Evolutionary conservation across 495 filamentous ascomycete species (phyloP), one percentile per base, ranked within the genome.

Genomic region (Rostrohypoxylon terebratum): DNA sequence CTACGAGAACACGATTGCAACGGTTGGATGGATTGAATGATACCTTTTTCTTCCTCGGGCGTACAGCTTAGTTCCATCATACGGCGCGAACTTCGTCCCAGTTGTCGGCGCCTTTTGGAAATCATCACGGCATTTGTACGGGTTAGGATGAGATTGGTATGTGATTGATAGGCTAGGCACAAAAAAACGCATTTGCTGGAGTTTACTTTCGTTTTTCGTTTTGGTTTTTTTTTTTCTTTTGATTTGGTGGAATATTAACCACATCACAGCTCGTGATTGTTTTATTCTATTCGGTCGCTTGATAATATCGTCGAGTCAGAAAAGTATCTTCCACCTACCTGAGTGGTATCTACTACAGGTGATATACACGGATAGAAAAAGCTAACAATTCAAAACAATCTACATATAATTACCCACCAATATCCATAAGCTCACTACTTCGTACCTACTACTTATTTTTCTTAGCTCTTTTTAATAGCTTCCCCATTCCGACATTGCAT

Each of bases 1-100:
- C 40, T 59, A 72, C 50, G 63, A 72, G 66, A 42, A 68, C 23
- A 74, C 59, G 69, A 60, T 63, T 59, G 60, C 38, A 63, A 73
- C 50, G 62, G 70, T 61, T 64, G 60, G 69, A 75, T 62, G 38
- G 66, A 59, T 66, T 76, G 20, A 74, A 66, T 70, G 69, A 74
- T 77, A 70, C 59, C 66, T 76, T 74, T 74, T 70, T 47, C 31
- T 31, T 54, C 31, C 57, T 65, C 62, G 45, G 72, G 67, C 67
- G 67, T 71, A 74, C 57, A 59, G 25, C 33, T 53, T 57, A 51
- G 65, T 55, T 62, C 53, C 48, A 55, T 69, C 51, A 69, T 60
- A 70, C 55, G 50, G 58, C 57, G 28, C 59, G 63, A 67, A 36
- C 58, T 64, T 74, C 13, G 33, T 34, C 11, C 53, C 6, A 38